Evolutionary conservation across 1,284 basidiomycete species (phyloP), one percentile per base, ranked within the genome.

Genomic region (Neonothopanus nambi): DNA sequence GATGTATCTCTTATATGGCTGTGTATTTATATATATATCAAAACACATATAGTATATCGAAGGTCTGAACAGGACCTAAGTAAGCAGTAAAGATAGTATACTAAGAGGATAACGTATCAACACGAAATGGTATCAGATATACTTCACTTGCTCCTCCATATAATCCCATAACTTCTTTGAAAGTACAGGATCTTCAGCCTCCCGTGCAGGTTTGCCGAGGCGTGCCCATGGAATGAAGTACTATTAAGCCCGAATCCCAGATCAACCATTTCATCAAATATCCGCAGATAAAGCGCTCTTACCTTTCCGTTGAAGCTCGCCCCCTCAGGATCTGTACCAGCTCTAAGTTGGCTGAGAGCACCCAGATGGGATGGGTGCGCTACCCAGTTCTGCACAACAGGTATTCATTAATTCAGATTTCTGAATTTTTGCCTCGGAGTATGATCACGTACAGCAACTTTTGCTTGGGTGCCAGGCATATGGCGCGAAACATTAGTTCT

Each of bases 111-210:
- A n/a, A n/a, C n/a, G n/a, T n/a, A n/a, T n/a, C n/a, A n/a, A n/a
- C n/a, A n/a, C 26, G 26, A 28, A 28, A 28, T 39, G 5, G 5
- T 13, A 17, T 42, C 40, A 42, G 40, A 42, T 21, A 44, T 63
- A n/a, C 40, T 42, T 59, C 8, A 74, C 65, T 55, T 77, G 69
- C 40, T 73, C 71, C 45, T 78, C 71, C 9, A 73, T 59, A 70
- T 73, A 78, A 11, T 63, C 56, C 76, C 77, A 79, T 13, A 80
- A 59, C 47, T 67, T 62, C 55, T 63, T 61, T 1, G 69, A 72
- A 1, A 68, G 44, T 28, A 61, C 60, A 4, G 66, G 61, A 54
- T 74, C 68, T 17, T 65, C 59, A 7, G 67, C 62, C 5, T 61
- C 62, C 3, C 57, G 35, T 15, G 54, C 41, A 1, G 63, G 39